Evolutionary conservation across 192 early-diverging fungal species (phyloP), one percentile per base, ranked within the genome.

Genomic region (Podochytrium sp.): DNA sequence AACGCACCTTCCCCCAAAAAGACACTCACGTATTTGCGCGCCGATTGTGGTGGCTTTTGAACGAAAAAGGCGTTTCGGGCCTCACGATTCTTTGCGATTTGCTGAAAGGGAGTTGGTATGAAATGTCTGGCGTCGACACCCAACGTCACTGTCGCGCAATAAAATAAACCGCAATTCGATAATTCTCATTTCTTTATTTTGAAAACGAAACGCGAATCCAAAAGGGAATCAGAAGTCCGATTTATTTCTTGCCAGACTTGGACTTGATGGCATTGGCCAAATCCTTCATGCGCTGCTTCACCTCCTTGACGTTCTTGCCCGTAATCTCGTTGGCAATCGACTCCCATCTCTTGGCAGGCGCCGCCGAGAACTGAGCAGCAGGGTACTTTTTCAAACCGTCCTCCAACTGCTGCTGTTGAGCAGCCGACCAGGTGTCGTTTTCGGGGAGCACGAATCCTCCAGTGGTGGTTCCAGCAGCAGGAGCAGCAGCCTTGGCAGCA

Each of bases 101-200:
- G 86, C 77, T 95, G 58, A 83, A 96, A 96, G 86, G 95, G 80
- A n/a, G 49, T 80, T 1, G 57, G 34, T 0, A 78, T 78, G 5
- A 81, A 81, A 69, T 32, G 80, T 25, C 5, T 81, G 10, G 77
- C 62, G 27, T 39, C 77, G 18, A 94, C 93, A 20, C 95, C 95
- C 68, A 97, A 97, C 87, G 85, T 97, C 38, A 91, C 95, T 52
- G 95, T 96, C 83, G 91, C 91, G 60, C n/a, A n/a, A n/a, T n/a
- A n/a, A n/a, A n/a, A n/a, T n/a, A n/a, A n/a, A n/a, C n/a, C n/a
- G n/a, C n/a, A n/a, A n/a, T n/a, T n/a, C n/a, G n/a, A n/a, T n/a
- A n/a, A n/a, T n/a, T n/a, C n/a, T n/a, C n/a, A n/a, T n/a, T n/a
- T n/a, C n/a, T n/a, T n/a, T n/a, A n/a, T n/a, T n/a, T n/a, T n/a